Conservation (phyloP, 352 stramenopile species). For the Pythium rhizo-oryzae region DNA sequence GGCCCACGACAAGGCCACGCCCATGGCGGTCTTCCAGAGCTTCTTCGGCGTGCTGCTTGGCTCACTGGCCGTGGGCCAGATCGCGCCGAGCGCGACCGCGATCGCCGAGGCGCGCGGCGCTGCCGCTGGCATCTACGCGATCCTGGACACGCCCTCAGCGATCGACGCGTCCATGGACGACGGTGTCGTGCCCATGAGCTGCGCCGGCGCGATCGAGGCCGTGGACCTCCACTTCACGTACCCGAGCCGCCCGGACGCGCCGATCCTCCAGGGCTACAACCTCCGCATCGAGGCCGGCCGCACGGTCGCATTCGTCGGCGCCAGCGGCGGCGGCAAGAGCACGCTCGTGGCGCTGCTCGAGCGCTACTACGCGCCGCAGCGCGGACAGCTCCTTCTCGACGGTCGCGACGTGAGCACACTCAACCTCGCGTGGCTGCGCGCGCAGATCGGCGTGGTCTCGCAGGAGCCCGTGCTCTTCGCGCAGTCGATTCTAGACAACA, state of each 20-base stretch:
- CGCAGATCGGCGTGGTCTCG: not conserved
- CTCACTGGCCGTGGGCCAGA: not conserved
- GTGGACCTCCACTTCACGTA: constrained; percentile 65
- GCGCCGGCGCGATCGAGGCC: constrained; percentile 45
- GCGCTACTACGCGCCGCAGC: constrained; percentile 80
- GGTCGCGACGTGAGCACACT: constrained; percentile 54
- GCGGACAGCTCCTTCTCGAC: constrained; percentile 66
- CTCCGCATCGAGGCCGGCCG: constrained; percentile 30
- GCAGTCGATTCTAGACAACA: not conserved
- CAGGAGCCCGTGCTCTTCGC: constrained; percentile 4
- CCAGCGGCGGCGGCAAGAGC: constrained; percentile 36
- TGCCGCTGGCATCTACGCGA: not conserved
- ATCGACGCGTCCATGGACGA: constrained; percentile 45
- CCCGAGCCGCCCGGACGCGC: constrained; percentile 45
- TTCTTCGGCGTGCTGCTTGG: not conserved
- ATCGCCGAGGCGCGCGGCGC: not conserved
- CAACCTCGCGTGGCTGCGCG: constrained; percentile 36
- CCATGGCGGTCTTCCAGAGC: not conserved
- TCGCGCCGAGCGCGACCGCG: not conserved
- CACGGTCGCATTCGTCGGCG: constrained; percentile 35
- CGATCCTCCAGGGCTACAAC: constrained; percentile 35
- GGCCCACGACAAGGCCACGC: not conserved
- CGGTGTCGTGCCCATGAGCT: constrained; percentile 30
- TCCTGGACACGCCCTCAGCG: constrained; percentile 38
- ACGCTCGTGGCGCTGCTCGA: constrained; percentile 55